A percentile compares a stretch with the other conserved stretches of the same genome.
Evolutionary conservation across 768 basidiomycete species (phyloP).

Genomic region (Dendrothele bispora): DNA sequence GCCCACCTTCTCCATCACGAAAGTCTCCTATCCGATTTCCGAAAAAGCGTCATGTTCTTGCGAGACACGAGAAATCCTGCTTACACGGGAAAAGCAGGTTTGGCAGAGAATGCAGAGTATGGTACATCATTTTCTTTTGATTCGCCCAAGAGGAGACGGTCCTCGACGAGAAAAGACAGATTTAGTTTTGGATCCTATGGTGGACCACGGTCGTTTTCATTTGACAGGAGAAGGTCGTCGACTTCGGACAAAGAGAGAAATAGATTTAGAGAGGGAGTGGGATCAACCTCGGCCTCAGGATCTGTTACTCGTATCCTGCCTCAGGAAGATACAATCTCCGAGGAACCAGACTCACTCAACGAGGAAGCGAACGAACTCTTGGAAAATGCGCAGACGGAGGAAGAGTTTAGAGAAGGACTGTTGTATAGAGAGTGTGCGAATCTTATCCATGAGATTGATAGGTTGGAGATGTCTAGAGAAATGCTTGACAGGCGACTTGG

Average conservation of each 20-base stretch:
- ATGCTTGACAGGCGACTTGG: conserved; percentile 46
- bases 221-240: too few species aligned
- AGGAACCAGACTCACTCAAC: too few species aligned
- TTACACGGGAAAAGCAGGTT: too few species aligned
- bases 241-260: too few species aligned
- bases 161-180: too few species aligned
- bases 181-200: too few species aligned
- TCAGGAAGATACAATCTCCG: conserved; percentile 11
- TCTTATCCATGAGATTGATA: conserved; percentile 47
- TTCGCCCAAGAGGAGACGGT: too few species aligned
- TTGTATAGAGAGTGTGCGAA: conserved; percentile 46
- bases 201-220: too few species aligned
- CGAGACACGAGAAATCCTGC: conserved; percentile 48
- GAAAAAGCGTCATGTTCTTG: conserved; percentile 51
- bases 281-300: too few species aligned
- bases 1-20: conserved; percentile 60
- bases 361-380: background rate
- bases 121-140: too few species aligned
- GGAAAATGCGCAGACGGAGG: conserved; percentile 1
- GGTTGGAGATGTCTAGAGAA: conserved; percentile 39
- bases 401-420: conserved; percentile 14
- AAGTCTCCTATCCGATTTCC: conserved; percentile 53
- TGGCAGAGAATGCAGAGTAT: too few species aligned
- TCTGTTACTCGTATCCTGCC: conserved; percentile 15
- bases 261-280: too few species aligned